phyloP scores from a whole-genome alignment of 768 basidiomycete species.

The Mycena haematopus region DNA sequence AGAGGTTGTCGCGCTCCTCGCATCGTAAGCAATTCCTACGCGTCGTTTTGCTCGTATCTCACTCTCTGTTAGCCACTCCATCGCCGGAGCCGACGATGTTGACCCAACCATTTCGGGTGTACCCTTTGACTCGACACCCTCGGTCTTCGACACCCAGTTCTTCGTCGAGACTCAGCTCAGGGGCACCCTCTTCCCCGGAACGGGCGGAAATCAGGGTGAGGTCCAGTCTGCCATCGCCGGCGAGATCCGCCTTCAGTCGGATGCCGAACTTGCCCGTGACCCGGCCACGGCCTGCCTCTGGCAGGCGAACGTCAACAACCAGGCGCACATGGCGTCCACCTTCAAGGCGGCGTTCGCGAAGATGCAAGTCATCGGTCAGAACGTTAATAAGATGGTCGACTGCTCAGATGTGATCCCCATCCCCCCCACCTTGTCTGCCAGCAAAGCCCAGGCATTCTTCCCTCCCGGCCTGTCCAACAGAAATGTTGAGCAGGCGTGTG shows the following conservation, averaged over 20 bases:
- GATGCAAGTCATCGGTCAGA: slow-evolving; percentile 39
- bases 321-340: too few relatives aligned
- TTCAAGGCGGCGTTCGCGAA: slow-evolving; percentile 42
- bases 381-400: slow-evolving; percentile 36
- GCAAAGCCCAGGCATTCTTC: too few relatives aligned
- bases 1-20: slow-evolving; percentile 32
- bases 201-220: slow-evolving; percentile 32
- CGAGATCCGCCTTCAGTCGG: slow-evolving; percentile 31
- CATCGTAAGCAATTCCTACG: slow-evolving; percentile 25
- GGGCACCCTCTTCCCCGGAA: slow-evolving; percentile 35
- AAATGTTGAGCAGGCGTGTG: too few relatives aligned
- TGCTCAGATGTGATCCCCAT: slow-evolving; percentile 46
- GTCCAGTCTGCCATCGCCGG: slow-evolving; percentile 26
- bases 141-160: slow-evolving; percentile 40
- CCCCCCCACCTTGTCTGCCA: not conserved
- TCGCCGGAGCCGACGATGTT: slow-evolving; percentile 34
- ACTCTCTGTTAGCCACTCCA: slow-evolving; percentile 24
- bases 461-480: too few relatives aligned
- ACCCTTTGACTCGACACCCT: slow-evolving; percentile 44
- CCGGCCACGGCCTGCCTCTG: too few relatives aligned
- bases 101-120: slow-evolving; percentile 20
- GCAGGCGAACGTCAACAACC: too few relatives aligned
- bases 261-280: not conserved
- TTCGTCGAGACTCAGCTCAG: slow-evolving; percentile 41
- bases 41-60: not conserved